Conservation (phyloP, 306 rosid species). For the Fragaria vesca region DNA sequence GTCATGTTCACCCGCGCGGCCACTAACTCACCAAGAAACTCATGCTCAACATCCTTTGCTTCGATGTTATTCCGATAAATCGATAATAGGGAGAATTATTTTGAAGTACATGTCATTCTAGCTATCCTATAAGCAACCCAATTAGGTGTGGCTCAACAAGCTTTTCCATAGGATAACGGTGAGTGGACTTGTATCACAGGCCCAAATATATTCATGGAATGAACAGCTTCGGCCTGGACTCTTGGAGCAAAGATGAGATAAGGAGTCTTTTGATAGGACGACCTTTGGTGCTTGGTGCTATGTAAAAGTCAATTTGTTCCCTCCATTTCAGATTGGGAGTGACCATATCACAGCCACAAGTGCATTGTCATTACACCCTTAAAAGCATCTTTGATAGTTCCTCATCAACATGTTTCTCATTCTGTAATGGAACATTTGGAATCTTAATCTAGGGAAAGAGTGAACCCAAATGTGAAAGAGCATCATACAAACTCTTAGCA, state of each 20-base stretch:
- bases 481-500: not conserved
- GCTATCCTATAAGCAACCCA: too few species aligned
- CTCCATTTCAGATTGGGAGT: not conserved
- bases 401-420: not conserved
- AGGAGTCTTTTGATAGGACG: not conserved
- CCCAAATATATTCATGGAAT: not conserved
- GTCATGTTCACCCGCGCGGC: too few species aligned
- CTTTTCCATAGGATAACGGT: too few species aligned
- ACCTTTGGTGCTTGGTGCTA: not conserved
- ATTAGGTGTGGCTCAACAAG: too few species aligned
- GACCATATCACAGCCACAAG: conserved; percentile 15
- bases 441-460: not conserved
- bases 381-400: conserved; percentile 10
- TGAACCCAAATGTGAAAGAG: conserved; percentile 8
- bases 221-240: not conserved
- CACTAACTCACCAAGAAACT: too few species aligned
- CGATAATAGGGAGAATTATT: too few species aligned
- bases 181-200: not conserved
- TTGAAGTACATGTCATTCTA: too few species aligned
- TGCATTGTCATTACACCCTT: not conserved
- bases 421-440: not conserved
- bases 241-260: not conserved
- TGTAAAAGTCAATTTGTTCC: not conserved
- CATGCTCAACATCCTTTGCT: too few species aligned
- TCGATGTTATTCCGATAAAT: too few species aligned